Evolutionary conservation across 805 yeast species (phyloP).

Genomic region (Candida glaebosa): DNA sequence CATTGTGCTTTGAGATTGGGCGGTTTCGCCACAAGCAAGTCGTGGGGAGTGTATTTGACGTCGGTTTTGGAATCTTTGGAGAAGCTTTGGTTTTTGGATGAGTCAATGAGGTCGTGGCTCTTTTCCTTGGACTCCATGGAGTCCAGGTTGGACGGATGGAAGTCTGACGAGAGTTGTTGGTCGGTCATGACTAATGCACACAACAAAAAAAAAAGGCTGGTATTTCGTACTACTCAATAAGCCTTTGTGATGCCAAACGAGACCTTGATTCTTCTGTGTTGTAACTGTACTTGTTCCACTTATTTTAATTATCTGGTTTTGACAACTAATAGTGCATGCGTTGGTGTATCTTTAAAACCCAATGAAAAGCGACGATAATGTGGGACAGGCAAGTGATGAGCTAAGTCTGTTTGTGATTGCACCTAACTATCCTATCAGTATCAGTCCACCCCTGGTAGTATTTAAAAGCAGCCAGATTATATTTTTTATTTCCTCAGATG

Average conservation of each 20-base stretch:
- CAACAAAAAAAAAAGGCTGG: not conserved
- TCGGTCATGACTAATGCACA: not conserved
- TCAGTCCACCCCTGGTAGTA: not conserved
- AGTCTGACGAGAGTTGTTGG: not conserved
- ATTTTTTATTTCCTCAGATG: not conserved
- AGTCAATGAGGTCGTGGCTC: not conserved
- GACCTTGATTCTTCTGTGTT: no score
- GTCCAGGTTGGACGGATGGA: not conserved
- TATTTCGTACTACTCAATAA: no score
- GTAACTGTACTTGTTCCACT: not conserved
- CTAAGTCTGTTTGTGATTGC: no score
- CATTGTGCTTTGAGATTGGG: slow-evolving; percentile 20
- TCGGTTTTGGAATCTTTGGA: not conserved
- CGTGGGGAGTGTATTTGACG: slow-evolving; percentile 11
- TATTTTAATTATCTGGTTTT: not conserved
- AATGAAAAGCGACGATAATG: no score
- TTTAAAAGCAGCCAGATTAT: not conserved
- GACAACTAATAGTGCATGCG: not conserved
- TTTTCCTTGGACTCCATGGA: not conserved
- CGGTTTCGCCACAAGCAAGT: slow-evolving; percentile 15
- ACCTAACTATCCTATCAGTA: not conserved
- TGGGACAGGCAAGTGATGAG: no score
- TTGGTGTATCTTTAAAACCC: not conserved
- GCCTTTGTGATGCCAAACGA: no score
- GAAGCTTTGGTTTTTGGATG: not conserved